Percentiles rank a stretch among this genome's conserved stretches.
phyloP scores from a whole-genome alignment of 495 filamentous ascomycete genomes.

The Acidiella bohemica region DNA sequence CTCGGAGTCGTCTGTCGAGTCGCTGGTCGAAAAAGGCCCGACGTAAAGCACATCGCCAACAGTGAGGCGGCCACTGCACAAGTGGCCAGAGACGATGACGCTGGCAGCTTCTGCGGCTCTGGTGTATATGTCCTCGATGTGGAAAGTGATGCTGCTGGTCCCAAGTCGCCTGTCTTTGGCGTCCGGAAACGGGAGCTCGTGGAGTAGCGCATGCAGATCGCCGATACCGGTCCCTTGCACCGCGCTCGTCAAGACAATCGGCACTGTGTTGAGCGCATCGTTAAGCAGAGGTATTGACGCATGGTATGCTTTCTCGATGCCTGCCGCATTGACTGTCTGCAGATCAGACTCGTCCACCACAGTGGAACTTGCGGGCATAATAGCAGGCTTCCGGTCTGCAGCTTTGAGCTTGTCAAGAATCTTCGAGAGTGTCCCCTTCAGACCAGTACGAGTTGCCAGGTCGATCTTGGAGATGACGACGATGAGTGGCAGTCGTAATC shows the following conservation, averaged over 20 bases:
- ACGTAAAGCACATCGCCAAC: constrained; percentile 68
- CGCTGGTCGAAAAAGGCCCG: constrained; percentile 54
- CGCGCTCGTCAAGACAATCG: constrained; percentile 79
- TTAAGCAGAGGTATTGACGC: constrained; percentile 13
- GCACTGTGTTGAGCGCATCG: constrained; percentile 40
- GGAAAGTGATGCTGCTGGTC: constrained; percentile 54
- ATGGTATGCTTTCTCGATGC: constrained; percentile 15
- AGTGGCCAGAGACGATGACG: constrained; percentile 66
- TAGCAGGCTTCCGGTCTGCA: constrained; percentile 54
- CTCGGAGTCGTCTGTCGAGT: constrained; percentile 24
- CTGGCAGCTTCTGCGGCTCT: constrained; percentile 32
- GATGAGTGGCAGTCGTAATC: constrained; percentile 57
- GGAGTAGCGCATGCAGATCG: constrained; percentile 67
- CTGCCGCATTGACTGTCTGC: constrained; percentile 5
- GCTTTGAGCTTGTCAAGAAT: constrained; percentile 68
- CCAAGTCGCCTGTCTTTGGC: constrained; percentile 28
- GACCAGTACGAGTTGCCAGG: constrained; percentile 54
- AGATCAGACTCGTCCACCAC: constrained; percentile 17
- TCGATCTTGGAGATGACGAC: constrained; percentile 87
- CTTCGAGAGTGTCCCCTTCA: constrained; percentile 55
- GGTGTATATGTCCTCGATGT: constrained; percentile 69
- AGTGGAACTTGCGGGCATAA: constrained; percentile 39
- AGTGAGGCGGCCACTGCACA: constrained; percentile 63
- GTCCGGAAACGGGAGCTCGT: constrained; percentile 50
- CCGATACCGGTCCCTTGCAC: constrained; percentile 73